Percentiles rank a stretch among this genome's conserved stretches.
These are phyloP conservation scores for Calycina marina DNA, from an alignment of 2,329 filamentous ascomycete genomes.

Conservation along the genomic window DNA sequence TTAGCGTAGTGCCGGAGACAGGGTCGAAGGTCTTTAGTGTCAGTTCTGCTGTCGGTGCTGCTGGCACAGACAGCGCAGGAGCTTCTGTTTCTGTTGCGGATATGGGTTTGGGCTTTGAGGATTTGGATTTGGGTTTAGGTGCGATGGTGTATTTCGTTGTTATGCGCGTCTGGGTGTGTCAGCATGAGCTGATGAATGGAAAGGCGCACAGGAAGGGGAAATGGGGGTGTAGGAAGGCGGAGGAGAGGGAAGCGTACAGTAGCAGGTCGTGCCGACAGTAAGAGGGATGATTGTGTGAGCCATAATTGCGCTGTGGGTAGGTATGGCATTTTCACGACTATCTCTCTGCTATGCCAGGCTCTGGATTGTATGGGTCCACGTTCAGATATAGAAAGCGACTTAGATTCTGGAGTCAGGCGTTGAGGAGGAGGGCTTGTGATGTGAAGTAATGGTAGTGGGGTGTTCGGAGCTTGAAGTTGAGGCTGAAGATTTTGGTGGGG, in stretches of 20 bases:
- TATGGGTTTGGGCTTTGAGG: slow-evolving; percentile 13
- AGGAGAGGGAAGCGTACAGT: slow-evolving; percentile 45
- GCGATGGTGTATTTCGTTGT: slow-evolving; percentile 66
- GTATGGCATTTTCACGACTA: slow-evolving; percentile 53
- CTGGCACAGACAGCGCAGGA: slow-evolving; percentile 20
- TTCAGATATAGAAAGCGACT: too few relatives aligned
- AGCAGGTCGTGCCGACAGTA: slow-evolving; percentile 73
- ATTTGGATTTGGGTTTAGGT: slow-evolving; percentile 16
- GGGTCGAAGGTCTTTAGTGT: slow-evolving; percentile 86
- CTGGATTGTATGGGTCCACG: too few relatives aligned
- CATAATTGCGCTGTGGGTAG: slow-evolving; percentile 77
- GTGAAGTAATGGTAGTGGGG: too few relatives aligned
- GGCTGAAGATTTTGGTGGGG: too few relatives aligned
- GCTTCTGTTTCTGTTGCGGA: slow-evolving; percentile 19
- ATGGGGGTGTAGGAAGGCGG: slow-evolving; percentile 3
- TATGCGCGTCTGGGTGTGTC: slow-evolving; percentile 55
- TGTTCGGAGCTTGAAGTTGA: too few relatives aligned
- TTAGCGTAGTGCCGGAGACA: slow-evolving; percentile 63
- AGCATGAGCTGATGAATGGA: slow-evolving; percentile 7
- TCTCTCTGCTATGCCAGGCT: too few relatives aligned
- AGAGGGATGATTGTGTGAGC: slow-evolving; percentile 73
- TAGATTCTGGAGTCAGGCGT: too few relatives aligned
- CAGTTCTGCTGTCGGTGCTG: slow-evolving; percentile 52
- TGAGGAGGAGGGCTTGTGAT: too few relatives aligned
- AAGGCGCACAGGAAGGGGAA: slow-evolving; percentile 3